Evolutionary conservation across 2,329 filamentous ascomycete genomes (phyloP).

Genomic region (Torrubiellomyces zombiae): DNA sequence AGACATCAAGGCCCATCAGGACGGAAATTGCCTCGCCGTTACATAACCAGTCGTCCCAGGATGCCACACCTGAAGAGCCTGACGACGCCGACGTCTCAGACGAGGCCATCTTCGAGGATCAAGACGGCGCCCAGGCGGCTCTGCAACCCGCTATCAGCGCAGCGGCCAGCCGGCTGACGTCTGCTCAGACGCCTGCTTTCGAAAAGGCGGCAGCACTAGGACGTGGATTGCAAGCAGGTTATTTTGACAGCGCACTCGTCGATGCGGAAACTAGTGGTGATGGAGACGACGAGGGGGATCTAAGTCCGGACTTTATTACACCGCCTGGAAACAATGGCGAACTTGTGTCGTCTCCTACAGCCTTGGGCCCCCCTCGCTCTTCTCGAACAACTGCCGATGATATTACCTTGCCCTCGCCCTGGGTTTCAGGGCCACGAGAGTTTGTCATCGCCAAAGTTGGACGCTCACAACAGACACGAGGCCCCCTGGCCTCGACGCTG

Average conservation of each 20-base stretch:
- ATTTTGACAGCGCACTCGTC: conserved; percentile 6
- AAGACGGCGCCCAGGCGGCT: conserved; percentile 41
- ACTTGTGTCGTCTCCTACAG: no score
- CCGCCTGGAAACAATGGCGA: no score
- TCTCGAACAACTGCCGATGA: no score
- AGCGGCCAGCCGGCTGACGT: conserved; percentile 36
- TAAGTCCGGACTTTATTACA: no score
- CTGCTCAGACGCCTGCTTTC: conserved; percentile 34
- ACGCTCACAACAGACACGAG: conserved; percentile 11
- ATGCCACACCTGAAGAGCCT: no score
- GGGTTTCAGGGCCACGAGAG: conserved; percentile 11
- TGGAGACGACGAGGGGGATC: no score
- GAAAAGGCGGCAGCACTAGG: conserved; percentile 42
- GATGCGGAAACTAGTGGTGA: conserved; percentile 6
- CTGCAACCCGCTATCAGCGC: conserved; percentile 43
- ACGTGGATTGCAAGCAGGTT: conserved; percentile 12
- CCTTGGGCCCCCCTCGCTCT: no score
- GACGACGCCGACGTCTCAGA: conserved; percentile 6
- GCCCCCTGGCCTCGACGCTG: conserved; percentile 27
- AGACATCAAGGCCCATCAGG: no score
- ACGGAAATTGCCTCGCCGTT: no score
- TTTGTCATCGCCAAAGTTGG: conserved; percentile 5
- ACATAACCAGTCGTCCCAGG: background rate
- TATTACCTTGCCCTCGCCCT: conserved; percentile 14
- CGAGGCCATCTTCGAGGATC: conserved; percentile 18